phyloP scores from a whole-genome alignment of 805 yeast species.

The Candida lessepsii region DNA sequence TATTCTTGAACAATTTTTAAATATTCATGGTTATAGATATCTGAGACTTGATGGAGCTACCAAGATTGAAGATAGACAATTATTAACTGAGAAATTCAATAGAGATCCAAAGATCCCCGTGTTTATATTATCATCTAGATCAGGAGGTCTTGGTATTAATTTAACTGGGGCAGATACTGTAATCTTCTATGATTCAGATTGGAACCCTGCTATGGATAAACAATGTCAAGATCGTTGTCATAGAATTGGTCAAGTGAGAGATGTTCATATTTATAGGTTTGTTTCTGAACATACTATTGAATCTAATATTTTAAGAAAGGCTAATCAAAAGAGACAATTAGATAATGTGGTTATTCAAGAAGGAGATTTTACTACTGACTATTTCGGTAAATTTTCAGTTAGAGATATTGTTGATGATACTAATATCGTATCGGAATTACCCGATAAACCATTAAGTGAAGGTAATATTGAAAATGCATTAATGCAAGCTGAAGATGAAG shows the following conservation, averaged over 20 bases:
- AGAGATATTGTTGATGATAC: slow-evolving; percentile 77
- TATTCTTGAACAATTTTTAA: slow-evolving; percentile 86
- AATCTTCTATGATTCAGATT: slow-evolving; percentile 95
- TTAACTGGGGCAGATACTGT: slow-evolving; percentile 99
- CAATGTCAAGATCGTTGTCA: slow-evolving; percentile 99
- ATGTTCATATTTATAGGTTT: slow-evolving; percentile 94
- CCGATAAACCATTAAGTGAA: slow-evolving; percentile 41
- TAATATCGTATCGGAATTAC: slow-evolving; percentile 33
- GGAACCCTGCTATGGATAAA: slow-evolving; percentile 99
- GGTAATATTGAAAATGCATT: slow-evolving; percentile 56
- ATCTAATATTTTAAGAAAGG: slow-evolving; percentile 88
- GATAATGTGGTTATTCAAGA: slow-evolving; percentile 96
- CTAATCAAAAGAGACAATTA: slow-evolving; percentile 89
- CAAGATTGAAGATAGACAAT: slow-evolving; percentile 93
- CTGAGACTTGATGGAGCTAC: slow-evolving; percentile 97
- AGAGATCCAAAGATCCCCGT: slow-evolving; percentile 83
- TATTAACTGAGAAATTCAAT: slow-evolving; percentile 89
- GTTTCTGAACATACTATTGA: slow-evolving; percentile 96
- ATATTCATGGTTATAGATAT: slow-evolving; percentile 90
- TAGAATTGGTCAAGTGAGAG: slow-evolving; percentile 97
- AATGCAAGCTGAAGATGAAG: slow-evolving; percentile 95
- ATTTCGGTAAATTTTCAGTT: slow-evolving; percentile 83
- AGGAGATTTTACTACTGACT: slow-evolving; percentile 97
- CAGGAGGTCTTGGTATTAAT: slow-evolving; percentile 98
- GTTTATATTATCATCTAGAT: slow-evolving; percentile 89